Conservation (phyloP, 495 filamentous ascomycete species). For the Acidiella bohemica region DNA sequence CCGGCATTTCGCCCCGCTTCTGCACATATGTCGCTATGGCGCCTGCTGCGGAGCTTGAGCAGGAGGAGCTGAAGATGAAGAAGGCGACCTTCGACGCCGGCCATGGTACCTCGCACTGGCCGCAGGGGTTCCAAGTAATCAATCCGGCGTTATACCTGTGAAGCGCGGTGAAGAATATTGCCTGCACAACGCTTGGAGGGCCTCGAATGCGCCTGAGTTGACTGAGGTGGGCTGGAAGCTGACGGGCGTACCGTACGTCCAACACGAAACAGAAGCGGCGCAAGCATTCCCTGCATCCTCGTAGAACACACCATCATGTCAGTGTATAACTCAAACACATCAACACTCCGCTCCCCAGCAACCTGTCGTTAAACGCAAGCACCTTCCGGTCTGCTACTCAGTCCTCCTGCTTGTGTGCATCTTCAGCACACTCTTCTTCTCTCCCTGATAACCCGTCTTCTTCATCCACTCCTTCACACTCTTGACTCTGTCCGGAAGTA, state of each 20-base stretch:
- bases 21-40: constrained; percentile 34
- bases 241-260: constrained; percentile 19
- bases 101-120: constrained; percentile 33
- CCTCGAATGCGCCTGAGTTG: constrained; percentile 24
- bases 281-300: too few species aligned
- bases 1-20: constrained; percentile 29
- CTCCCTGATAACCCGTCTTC: not conserved
- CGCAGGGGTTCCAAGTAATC: constrained; percentile 27
- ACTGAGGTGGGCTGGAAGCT: constrained; percentile 26
- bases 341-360: too few species aligned
- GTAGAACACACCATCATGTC: too few species aligned
- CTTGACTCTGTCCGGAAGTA: not conserved
- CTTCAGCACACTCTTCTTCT: not conserved
- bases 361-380: too few species aligned
- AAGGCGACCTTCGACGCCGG: constrained; percentile 27
- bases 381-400: too few species aligned
- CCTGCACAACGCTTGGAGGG: constrained; percentile 26
- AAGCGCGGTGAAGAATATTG: constrained; percentile 22
- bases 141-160: constrained; percentile 16
- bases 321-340: too few species aligned
- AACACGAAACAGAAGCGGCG: not conserved
- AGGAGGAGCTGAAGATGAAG: constrained; percentile 27
- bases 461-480: not conserved
- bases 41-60: constrained; percentile 24
- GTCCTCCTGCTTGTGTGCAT: too few species aligned